Base-by-base conservation (phyloP, 257 asterid genomes). In the Sherardia arvensis region DNA sequence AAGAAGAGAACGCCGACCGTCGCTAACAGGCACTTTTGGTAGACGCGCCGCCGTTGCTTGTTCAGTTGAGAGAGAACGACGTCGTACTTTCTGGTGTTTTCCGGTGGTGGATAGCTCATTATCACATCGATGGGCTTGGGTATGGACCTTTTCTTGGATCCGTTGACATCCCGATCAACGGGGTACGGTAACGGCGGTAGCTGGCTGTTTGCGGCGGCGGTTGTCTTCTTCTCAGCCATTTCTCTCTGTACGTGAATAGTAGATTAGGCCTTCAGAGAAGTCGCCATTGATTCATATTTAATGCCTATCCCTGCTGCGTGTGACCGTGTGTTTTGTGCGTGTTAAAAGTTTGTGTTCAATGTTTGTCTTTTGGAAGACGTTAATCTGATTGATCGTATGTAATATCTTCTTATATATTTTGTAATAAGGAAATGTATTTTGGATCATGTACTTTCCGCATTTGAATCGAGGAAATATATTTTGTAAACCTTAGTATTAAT, bases 1-100 rank as follows among this genome's bases (percentile, higher is more conserved):
- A 82, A 27, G 1, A 81, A 27, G 4, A 89, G 74, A 7, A 88
- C 28, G 56, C 76, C 76, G 33, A 86, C 45, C 1, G 83, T 66
- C 69, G 34, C 77, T 80, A 87, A 82, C 59, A 87, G 70, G 79
- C 82, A 85, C 26, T 83, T 66, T 56, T 87, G 81, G 68, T 90
- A 80, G 76, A 73, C 71, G 59, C 84, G 73, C 68, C 83, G 77
- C 47, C 63, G 69, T 43, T 76, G 74, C 11, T 72, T 78, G 4
- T 38, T 38, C 55, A 75, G 76, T 40, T 73, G 62, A 5, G 76
- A 36, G 29, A 85, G 79, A 3, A 45, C 15, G 18, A 45, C 15
- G 18, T 79, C 66, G 70, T 53, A 80, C 11, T 74, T 85, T 20
- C 57, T 69, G 4, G 81, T 20, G 55, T 74, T 80, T 53, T 57